Evolutionary conservation across 805 yeast genomes (phyloP).

Genomic region (Metschnikowia cerradonensis): DNA sequence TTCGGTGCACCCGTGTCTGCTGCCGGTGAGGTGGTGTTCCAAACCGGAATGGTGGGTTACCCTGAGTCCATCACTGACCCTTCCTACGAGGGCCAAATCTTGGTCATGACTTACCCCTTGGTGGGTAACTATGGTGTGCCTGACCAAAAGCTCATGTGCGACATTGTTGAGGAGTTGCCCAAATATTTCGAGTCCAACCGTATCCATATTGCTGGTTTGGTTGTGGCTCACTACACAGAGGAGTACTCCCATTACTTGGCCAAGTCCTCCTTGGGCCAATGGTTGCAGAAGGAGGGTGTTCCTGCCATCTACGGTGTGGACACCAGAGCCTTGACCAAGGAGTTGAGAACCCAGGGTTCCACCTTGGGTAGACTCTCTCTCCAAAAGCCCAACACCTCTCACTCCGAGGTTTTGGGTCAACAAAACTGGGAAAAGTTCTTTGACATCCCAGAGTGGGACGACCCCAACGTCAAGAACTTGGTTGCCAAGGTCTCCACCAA

Average conservation of each 20-base stretch:
- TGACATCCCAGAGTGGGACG: slow-evolving; percentile 81
- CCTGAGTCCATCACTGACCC: slow-evolving; percentile 98
- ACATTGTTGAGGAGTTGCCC: slow-evolving; percentile 70
- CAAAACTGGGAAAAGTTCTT: slow-evolving; percentile 59
- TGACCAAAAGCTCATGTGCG: slow-evolving; percentile 70
- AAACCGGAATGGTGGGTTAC: slow-evolving; percentile 99
- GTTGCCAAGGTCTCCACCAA: slow-evolving; percentile 86
- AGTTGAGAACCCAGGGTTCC: slow-evolving; percentile 87
- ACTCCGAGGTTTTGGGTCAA: slow-evolving; percentile 29
- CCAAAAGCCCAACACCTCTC: slow-evolving; percentile 39
- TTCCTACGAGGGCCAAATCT: slow-evolving; percentile 94
- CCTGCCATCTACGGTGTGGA: slow-evolving; percentile 98
- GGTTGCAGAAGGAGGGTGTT: slow-evolving; percentile 87
- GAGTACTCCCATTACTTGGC: slow-evolving; percentile 94
- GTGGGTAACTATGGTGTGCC: slow-evolving; percentile 99
- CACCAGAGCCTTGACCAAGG: slow-evolving; percentile 91
- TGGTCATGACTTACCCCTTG: slow-evolving; percentile 93
- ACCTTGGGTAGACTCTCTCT: slow-evolving; percentile 84
- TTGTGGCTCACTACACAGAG: slow-evolving; percentile 95
- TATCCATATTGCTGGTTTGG: slow-evolving; percentile 95
- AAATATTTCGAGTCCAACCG: slow-evolving; percentile 88
- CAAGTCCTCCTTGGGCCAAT: slow-evolving; percentile 81
- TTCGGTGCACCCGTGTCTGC: slow-evolving; percentile 87
- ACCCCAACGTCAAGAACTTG: slow-evolving; percentile 87
- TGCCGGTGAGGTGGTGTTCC: slow-evolving; percentile 98